Conservation (phyloP, 305 asterid genomes). For the Solanum aculeatissimum region DNA sequence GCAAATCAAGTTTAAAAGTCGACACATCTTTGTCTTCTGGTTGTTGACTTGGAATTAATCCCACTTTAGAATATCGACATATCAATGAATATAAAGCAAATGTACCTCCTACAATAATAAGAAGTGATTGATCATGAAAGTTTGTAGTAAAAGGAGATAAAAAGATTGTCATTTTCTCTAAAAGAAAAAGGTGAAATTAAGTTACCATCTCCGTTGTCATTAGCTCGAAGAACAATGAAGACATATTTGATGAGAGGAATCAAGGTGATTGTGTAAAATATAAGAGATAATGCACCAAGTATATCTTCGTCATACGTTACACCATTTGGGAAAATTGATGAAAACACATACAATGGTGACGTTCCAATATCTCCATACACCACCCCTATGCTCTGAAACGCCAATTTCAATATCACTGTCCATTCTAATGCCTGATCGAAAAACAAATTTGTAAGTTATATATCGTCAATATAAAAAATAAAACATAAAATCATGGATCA, state of each 20-base stretch:
- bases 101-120: constrained; percentile 3
- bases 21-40: constrained; percentile 8
- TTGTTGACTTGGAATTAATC: constrained; percentile 7
- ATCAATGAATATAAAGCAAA: constrained; percentile 9
- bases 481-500: background rate
- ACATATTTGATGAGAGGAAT: constrained; percentile 57
- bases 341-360: constrained; percentile 50
- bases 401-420: constrained; percentile 18
- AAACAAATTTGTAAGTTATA: background rate
- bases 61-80: constrained; percentile 5
- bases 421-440: background rate
- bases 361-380: constrained; percentile 77
- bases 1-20: constrained; percentile 6
- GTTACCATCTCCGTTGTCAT: constrained; percentile 66
- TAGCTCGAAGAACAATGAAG: constrained; percentile 47
- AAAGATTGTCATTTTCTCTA: background rate
- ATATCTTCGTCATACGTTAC: constrained; percentile 51
- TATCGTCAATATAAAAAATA: background rate
- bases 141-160: background rate
- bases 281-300: constrained; percentile 43
- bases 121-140: background rate
- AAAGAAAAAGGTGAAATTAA: background rate
- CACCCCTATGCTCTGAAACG: constrained; percentile 64
- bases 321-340: constrained; percentile 31
- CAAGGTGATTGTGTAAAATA: constrained; percentile 46